Percentiles rank a stretch among this genome's conserved stretches.
Evolutionary conservation across 1,284 basidiomycete species (phyloP).

Genomic region (Papiliotrema flavescens): DNA sequence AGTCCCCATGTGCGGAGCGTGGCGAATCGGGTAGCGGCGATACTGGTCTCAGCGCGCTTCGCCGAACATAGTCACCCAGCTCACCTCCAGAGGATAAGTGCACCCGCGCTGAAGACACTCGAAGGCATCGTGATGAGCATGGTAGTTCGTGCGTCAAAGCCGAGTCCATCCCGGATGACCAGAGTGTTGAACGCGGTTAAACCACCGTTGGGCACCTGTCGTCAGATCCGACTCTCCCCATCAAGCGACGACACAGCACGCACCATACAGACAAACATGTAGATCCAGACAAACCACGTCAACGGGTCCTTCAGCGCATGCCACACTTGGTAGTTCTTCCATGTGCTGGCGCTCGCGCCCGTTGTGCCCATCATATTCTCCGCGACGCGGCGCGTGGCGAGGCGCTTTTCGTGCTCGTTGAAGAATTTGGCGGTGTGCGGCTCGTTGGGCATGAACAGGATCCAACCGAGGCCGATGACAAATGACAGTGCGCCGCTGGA

Average conservation of each 20-base stretch:
- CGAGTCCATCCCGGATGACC: slow-evolving; percentile 6
- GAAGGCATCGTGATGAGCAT: slow-evolving; percentile 11
- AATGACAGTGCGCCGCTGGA: slow-evolving; percentile 7
- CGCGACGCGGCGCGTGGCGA: slow-evolving; percentile 26
- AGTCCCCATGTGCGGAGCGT: slow-evolving; percentile 14
- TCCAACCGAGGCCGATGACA: slow-evolving; percentile 9
- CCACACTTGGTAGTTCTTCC: slow-evolving; percentile 10
- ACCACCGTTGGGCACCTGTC: background rate
- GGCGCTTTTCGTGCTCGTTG: slow-evolving; percentile 34
- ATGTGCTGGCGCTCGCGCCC: slow-evolving; percentile 1
- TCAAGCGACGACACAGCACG: background rate
- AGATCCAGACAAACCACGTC: slow-evolving; percentile 13
- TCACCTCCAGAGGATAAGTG: slow-evolving; percentile 8
- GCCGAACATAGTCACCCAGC: no score
- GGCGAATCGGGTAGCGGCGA: slow-evolving; percentile 11
- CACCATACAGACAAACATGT: slow-evolving; percentile 14
- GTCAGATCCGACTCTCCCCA: no score
- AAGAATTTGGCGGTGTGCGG: slow-evolving; percentile 42
- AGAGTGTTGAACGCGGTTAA: slow-evolving; percentile 1
- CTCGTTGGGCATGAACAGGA: slow-evolving; percentile 34
- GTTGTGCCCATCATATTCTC: slow-evolving; percentile 18
- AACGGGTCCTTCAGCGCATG: slow-evolving; percentile 15
- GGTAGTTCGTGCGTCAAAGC: slow-evolving; percentile 14
- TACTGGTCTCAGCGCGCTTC: no score
- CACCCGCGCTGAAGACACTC: slow-evolving; percentile 14